Base-by-base conservation (phyloP, 2,329 filamentous ascomycete genomes). In the Arthrobotrys megalospora region DNA sequence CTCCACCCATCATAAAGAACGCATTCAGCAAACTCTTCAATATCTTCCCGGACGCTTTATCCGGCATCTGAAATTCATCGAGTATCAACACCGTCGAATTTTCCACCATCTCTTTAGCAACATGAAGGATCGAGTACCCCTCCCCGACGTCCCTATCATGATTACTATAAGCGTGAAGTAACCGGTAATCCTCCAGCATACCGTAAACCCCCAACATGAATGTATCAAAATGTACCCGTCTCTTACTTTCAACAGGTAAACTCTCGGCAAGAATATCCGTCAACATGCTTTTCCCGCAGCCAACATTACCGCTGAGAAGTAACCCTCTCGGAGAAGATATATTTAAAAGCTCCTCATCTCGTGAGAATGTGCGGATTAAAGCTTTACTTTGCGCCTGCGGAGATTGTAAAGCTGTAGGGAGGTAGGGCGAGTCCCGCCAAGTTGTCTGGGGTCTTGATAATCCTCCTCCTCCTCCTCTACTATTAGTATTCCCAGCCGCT, bases 221-320 rank as follows among this genome's bases (percentile, higher is more conserved):
- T 0, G 91, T 93, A 83, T 93, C 93, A 84, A 94, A 96, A 82
- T 95, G 93, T 90, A 91, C 94, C 76, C 92, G 86, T 81, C 88
- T 87, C 85, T 95, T 95, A 82, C 90, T 90, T 52, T 87, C 86
- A 14, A 90, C 93, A 0, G 93, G 93, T 3, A 96, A 85, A 63
- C 91, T 91, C 64, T 93, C 91, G 12, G 92, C 91, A n/a, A 96
- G 89, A 0, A 96, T 85, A 82, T 95, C 92, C 12, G 94, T 87
- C n/a, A 96, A 87, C 91, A 96, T 94, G 4, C 90, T 92, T 83
- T 96, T 96, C 12, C 93, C 92, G 0, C 91, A 93, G 10, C 93
- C 93, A 1, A 96, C 93, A 82, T 94, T 92, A 6, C 93, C 92
- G 28, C 93, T 93, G 0, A 96, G 86, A 82, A 95, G 90, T 14